Evolutionary conservation across 2,329 filamentous ascomycete species (phyloP), one percentile per base, ranked within the genome.

Genomic region (Bimuria novae-zelandiae): DNA sequence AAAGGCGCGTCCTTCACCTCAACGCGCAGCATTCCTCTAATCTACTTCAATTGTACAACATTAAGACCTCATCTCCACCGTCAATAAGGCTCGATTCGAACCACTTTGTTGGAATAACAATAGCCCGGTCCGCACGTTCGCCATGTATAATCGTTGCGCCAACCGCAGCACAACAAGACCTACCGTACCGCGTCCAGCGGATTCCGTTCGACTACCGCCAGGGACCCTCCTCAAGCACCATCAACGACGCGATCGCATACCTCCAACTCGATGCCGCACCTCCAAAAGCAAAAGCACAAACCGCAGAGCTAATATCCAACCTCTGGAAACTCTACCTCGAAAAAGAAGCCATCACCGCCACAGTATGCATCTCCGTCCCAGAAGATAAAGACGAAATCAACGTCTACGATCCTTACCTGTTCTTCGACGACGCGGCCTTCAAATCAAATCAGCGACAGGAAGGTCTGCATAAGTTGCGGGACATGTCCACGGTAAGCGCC

Each of bases 351-450:
- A 83, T 88, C 61, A 78, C 84, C 4, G 73, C 88, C 1, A 80
- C 84, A 55, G 79, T 81, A 14, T 56, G 58, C 4, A 70, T 84
- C 54, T 75, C 78, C 1, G 63, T 82, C 11, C 68, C 75, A 10
- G 56, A 59, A 35, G 55, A 59, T 12, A 29, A 49, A 7, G 75
- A 78, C 16, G 65, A 68, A 1, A 61, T 89, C 0, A 75, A 82
- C 47, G 73, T 86, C 14, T 78, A 79, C 27, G 76, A 75, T 33
- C 81, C 86, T 1, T 77, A 79, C 42, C 83, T 89, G 62, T 82
- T 83, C 54, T 88, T 90, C 74, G 88, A 90, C 71, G 86, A 89
- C 73, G 86, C 87, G 2, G 86, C 87, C 0, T 86, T 83, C 71
- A 80, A 81, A 50, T 87, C 82, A 63, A 78, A 79, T 1, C 79